Conservation (phyloP, 345 rosid genomes). For the Euphorbia lathyris region DNA sequence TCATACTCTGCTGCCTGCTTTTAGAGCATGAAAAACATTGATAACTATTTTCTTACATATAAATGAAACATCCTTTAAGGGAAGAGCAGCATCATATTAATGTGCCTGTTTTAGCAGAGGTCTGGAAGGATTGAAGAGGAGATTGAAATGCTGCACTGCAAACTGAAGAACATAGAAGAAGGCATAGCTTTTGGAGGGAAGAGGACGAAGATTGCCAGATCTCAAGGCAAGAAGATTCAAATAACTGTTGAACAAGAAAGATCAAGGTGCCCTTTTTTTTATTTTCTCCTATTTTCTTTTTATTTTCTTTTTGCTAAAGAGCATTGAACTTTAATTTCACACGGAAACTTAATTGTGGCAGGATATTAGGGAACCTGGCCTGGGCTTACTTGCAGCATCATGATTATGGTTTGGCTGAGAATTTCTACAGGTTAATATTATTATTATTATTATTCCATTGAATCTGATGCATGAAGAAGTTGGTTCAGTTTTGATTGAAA, state of each 20-base stretch:
- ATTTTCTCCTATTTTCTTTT: neutral
- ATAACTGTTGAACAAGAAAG: conserved; percentile 67
- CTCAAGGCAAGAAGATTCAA: conserved; percentile 69
- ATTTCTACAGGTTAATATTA: conserved; percentile 51
- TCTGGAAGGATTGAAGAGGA: conserved; percentile 81
- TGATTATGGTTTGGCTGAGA: conserved; percentile 73
- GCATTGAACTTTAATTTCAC: conserved; percentile 2
- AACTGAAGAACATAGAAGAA: conserved; percentile 58
- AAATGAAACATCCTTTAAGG: no score
- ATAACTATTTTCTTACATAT: no score
- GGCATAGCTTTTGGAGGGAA: conserved; percentile 50
- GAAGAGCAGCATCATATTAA: no score
- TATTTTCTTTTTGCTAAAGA: neutral
- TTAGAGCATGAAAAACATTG: no score
- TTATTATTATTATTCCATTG: neutral
- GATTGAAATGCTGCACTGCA: conserved; percentile 65
- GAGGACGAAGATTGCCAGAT: conserved; percentile 50
- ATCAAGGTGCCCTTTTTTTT: conserved; percentile 49
- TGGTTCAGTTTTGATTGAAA: neutral
- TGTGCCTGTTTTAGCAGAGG: conserved; percentile 40
- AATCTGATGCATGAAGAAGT: neutral
- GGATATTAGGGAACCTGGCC: conserved; percentile 79
- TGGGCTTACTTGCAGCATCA: conserved; percentile 80
- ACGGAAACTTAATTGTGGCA: conserved; percentile 18
- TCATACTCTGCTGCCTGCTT: no score